Base-by-base conservation (phyloP, 23 red algal species). In the Gracilaria gracilis region DNA sequence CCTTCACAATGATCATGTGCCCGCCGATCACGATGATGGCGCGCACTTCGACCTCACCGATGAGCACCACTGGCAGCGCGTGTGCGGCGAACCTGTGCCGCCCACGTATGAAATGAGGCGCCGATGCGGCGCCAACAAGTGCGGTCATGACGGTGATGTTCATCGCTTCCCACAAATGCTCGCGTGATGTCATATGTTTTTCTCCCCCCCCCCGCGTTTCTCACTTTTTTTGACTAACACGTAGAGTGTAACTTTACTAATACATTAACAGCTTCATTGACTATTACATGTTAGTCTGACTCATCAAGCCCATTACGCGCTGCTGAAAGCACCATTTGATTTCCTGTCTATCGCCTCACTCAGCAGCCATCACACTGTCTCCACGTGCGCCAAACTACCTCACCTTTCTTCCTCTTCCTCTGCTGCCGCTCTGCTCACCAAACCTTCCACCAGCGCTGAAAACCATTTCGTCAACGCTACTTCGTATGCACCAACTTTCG, bases 101-200 rank as follows among this genome's bases (percentile, higher is more conserved):
- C 59, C 81, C 27, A 85, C 81, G 0, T 31, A 69, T 17, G 54
- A 67, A 17, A 69, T 69, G 40, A 85, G 81, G 81, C 55, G 61
- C 0, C 81, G 81, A 9, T 85, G 81, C 39, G 81, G 81, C 29
- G 33, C 51, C 16, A 61, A 15, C 29, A 85, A 85, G 50, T 85
- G 81, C 47, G 81, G 81, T 38, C 19, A 34, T 2, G 81, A 85
- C 34, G 81, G 57, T 38, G 57, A 67, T 85, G 44, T 85, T n/a
- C 81, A 85, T 85, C 61, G 78, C 21, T 82, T 82, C 53, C 51
- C 78, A 3, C 14, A 82, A 9, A 61, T 61, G 53, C 19, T 23
- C 35, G 53, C 28, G 20, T 61, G 53, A 82, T 61, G 48, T 27
- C 11, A 25, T 53, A 2, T 6, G 6, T 11, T 55, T 6, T 15